Base-by-base conservation (phyloP, 495 filamentous ascomycete species). In the Lepraria neglecta region DNA sequence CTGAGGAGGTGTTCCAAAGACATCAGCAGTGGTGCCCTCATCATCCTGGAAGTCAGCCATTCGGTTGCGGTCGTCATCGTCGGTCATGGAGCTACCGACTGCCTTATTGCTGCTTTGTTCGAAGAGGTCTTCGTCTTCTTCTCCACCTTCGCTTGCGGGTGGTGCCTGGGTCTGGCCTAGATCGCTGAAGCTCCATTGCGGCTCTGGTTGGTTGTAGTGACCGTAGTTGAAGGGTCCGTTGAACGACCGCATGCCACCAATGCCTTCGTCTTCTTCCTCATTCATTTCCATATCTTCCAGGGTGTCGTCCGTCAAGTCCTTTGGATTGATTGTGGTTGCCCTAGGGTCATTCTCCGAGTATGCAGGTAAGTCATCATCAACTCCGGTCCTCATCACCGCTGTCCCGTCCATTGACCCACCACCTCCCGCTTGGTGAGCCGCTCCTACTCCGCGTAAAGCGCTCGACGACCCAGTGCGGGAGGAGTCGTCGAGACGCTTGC, bases 381-480 rank as follows among this genome's bases (percentile, higher is more conserved):
- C 58, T 14, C 51, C 58, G 38, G 58, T 60, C 38, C 51, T 53
- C 58, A 45, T 64, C 60, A 43, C 44, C 43, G 43, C 60, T 52
- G 40, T 64, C 58, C 56, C 54, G 43, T 53, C 61, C 59, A 35
- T 61, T 59, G 64, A 56, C 81, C 84, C 84, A 87, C 73, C 78
- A 78, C 71, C 80, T 82, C 72, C 83, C 74, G 65, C 80, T 78
- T 73, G 87, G 86, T 71, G 87, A 89, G 74, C 78, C 83, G 72
- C 84, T 86, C 74, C 86, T 79, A 78, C 86, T 89, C 79, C 84
- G 80, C 75, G 78, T 82, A 78, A 88, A 79, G 81, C 84, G 85
- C 86, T 88, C 87, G 87, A 87, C 84, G 82, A 89, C 78, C 87
- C 87, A 89, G 78, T 83, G 78, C 73, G 88, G 86, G 85, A 90